Base-by-base conservation (phyloP, 805 yeast genomes). In the Wickerhamomyces kurtzmanii region DNA sequence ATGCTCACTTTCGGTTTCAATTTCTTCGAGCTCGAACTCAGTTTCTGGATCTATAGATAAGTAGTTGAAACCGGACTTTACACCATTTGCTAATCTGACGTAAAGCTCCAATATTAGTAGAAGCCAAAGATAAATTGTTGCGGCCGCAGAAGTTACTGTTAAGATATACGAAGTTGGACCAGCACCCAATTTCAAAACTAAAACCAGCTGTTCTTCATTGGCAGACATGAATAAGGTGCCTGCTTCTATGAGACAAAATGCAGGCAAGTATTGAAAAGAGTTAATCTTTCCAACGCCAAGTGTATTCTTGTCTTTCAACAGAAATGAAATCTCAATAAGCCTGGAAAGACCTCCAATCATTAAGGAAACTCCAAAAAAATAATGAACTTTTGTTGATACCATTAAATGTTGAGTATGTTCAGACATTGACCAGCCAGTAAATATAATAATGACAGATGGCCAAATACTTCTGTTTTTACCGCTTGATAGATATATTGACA, bases 401-500 rank as follows among this genome's bases (percentile, higher is more conserved):
- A 51, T 62, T 41, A 84, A 57, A 32, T 71, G 67, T 55, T 89
- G 97, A 2, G 71, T 65, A 55, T 89, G 97, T 40, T 84, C 81
- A 22, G 87, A 70, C 97, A 89, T 89, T 24, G 96, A 80, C 70
- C 84, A 89, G 1, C 96, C 97, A 0, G 96, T 89, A 47, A 81
- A 78, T 9, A 86, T 71, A 37, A 89, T 68, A 27, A 91, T 71
- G 22, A 86, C 40, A 3, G 94, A 77, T 3, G 97, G 97, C 20
- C 89, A 57, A 42, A 75, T 81, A 20, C 80, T 68, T 40, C 96
- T 67, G 33, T 63, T 60, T 25, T 79, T 74, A 29, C 71, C 71
- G 46, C 83, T 59, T 2, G 93, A 69, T 32, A 87, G 55, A 53
- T 69, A 81, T 34, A 89, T 64, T 1, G 97, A 97, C 15, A 86